Evolutionary conservation across 2,329 filamentous ascomycete species (phyloP).

Genomic region (Cladophialophora bantiana): DNA sequence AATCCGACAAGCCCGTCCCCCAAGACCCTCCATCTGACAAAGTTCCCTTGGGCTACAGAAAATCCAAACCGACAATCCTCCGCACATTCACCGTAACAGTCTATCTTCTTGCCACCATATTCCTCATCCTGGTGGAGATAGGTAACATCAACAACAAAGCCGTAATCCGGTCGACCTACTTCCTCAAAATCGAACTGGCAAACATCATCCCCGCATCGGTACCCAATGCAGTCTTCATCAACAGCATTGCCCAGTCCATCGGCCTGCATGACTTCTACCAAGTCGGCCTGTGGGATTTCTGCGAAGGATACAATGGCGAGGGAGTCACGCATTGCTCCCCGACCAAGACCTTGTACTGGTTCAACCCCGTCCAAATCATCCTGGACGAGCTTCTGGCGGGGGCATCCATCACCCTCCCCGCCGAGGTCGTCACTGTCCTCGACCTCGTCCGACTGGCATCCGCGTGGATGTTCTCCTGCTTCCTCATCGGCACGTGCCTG

Average conservation of each 20-base stretch:
- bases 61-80: conserved; percentile 53
- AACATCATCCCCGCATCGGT: conserved; percentile 78
- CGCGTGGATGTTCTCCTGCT: conserved; percentile 88
- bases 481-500: conserved; percentile 74
- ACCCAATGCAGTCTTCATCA: conserved; percentile 77
- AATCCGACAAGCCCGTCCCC: conserved; percentile 11
- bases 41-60: conserved; percentile 36
- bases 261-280: conserved; percentile 95
- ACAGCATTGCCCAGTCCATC: conserved; percentile 83
- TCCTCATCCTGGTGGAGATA: conserved; percentile 80
- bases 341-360: conserved; percentile 79
- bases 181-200: conserved; percentile 82
- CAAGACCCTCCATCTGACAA: conserved; percentile 31
- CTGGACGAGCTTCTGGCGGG: conserved; percentile 80
- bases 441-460: conserved; percentile 76
- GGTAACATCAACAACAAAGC: conserved; percentile 72
- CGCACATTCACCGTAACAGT: conserved; percentile 70
- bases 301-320: conserved; percentile 79
- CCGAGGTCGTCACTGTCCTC: conserved; percentile 75
- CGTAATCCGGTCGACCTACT: conserved; percentile 75
- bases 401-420: conserved; percentile 81
- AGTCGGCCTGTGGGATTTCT: conserved; percentile 90
- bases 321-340: conserved; percentile 78
- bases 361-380: conserved; percentile 85
- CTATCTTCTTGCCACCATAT: conserved; percentile 77